Conservation (phyloP, 345 rosid genomes). For the Microcos paniculata region DNA sequence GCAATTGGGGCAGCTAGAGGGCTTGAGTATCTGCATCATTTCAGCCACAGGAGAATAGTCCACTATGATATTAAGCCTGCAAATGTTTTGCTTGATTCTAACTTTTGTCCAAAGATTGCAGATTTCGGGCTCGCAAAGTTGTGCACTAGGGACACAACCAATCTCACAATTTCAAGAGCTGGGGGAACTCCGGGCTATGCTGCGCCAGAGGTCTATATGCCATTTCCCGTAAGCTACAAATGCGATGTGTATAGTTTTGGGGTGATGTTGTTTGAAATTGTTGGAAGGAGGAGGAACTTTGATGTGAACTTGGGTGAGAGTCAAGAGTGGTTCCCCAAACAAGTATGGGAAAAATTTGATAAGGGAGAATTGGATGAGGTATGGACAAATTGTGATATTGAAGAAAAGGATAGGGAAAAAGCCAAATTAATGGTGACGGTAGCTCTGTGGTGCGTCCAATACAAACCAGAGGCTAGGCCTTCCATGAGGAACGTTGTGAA, state of each 20-base stretch:
- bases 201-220: slow-evolving; percentile 21
- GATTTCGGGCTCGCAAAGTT: slow-evolving; percentile 29
- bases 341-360: slow-evolving; percentile 17
- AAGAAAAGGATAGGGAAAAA: slow-evolving; percentile 24
- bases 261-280: slow-evolving; percentile 23
- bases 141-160: slow-evolving; percentile 6
- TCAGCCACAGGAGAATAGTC: slow-evolving; percentile 15
- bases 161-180: background rate
- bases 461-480: slow-evolving; percentile 31
- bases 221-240: slow-evolving; percentile 17
- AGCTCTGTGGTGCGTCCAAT: slow-evolving; percentile 35
- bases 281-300: slow-evolving; percentile 16
- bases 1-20: slow-evolving; percentile 23
- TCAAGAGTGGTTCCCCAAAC: slow-evolving; percentile 19
- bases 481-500: slow-evolving; percentile 31
- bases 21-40: slow-evolving; percentile 23
- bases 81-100: slow-evolving; percentile 17
- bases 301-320: slow-evolving; percentile 2
- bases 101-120: slow-evolving; percentile 7
- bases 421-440: slow-evolving; percentile 29
- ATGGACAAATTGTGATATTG: slow-evolving; percentile 19
- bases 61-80: slow-evolving; percentile 26
- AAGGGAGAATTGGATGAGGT: slow-evolving; percentile 14
- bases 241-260: slow-evolving; percentile 25
- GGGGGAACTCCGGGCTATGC: slow-evolving; percentile 24